Percentiles rank a stretch among this genome's conserved stretches.
phyloP scores from a whole-genome alignment of 257 asterid genomes.

The Agastache rugosa region DNA sequence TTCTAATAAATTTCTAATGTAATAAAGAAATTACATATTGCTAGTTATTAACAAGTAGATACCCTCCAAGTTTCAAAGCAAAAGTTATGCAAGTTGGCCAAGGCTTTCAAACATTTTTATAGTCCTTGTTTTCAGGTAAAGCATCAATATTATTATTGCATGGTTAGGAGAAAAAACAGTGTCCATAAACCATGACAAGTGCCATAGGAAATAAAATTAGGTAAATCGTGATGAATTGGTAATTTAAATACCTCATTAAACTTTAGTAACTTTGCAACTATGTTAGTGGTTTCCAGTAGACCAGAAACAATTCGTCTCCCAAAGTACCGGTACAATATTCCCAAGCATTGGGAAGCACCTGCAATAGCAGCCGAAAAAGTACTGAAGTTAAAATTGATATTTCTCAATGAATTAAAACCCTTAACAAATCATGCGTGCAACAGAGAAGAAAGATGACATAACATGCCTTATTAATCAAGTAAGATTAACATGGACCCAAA shows the following conservation, averaged over 20 bases:
- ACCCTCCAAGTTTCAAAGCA: constrained; percentile 19
- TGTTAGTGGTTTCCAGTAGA: constrained; percentile 78
- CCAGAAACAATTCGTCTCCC: constrained; percentile 91
- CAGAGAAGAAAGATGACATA: constrained; percentile 19
- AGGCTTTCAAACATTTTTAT: constrained; percentile 11
- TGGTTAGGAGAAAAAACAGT: constrained; percentile 21
- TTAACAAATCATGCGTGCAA: not conserved
- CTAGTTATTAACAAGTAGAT: constrained; percentile 7
- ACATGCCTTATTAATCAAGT: constrained; percentile 26
- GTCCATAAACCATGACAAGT: constrained; percentile 7
- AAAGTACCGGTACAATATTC: constrained; percentile 81
- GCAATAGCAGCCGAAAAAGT: constrained; percentile 28
- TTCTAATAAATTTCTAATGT: not conserved
- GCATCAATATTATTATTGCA: constrained; percentile 19
- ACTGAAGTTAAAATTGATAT: not conserved
- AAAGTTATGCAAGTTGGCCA: constrained; percentile 26
- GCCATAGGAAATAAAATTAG: constrained; percentile 31
- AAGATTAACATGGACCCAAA: not conserved
- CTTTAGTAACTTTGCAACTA: constrained; percentile 77
- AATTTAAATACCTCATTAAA: constrained; percentile 74
- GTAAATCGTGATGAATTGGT: constrained; percentile 23
- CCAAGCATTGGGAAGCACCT: constrained; percentile 98
- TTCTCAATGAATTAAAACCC: constrained; percentile 21
- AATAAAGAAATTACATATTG: constrained; percentile 7
- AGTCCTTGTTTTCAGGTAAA: constrained; percentile 16